phyloP scores from a whole-genome alignment of 768 basidiomycete species.

The Macrocybe gigantea region DNA sequence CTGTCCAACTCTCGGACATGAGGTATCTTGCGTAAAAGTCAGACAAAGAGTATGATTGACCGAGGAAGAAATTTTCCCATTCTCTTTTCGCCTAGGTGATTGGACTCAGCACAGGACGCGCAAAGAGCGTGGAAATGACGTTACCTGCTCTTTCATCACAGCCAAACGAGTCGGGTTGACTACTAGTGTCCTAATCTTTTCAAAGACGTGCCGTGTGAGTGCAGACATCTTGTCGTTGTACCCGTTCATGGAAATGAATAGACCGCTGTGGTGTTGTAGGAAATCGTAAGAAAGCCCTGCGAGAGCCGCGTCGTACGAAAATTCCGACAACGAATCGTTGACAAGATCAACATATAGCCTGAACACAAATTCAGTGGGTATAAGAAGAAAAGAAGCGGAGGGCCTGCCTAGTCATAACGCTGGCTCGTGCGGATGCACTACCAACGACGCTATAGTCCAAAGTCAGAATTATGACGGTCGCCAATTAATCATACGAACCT shows the following conservation, averaged over 20 bases:
- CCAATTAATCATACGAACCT: constrained; percentile 35
- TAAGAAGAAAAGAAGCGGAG: neutral
- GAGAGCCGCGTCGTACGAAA: constrained; percentile 86
- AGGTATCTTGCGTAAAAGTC: constrained; percentile 72
- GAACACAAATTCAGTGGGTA: constrained; percentile 1
- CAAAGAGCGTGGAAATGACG: constrained; percentile 6
- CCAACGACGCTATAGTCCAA: constrained; percentile 41
- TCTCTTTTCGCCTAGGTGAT: constrained; percentile 57
- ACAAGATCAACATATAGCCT: constrained; percentile 84
- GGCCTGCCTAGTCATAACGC: constrained; percentile 66
- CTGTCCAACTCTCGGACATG: constrained; percentile 67
- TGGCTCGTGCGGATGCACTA: constrained; percentile 57
- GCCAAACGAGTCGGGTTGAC: constrained; percentile 68
- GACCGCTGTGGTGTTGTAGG: constrained; percentile 52
- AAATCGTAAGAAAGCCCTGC: constrained; percentile 82
- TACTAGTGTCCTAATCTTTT: constrained; percentile 56
- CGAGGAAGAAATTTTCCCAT: constrained; percentile 84
- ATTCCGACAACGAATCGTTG: constrained; percentile 85
- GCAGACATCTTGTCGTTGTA: constrained; percentile 90
- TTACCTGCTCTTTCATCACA: constrained; percentile 81
- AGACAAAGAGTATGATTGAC: constrained; percentile 75
- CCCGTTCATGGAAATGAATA: constrained; percentile 66
- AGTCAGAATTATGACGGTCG: constrained; percentile 1
- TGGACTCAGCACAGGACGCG: neutral
- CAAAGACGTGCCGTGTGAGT: constrained; percentile 66